Percentiles rank a stretch among this genome's conserved stretches.
These are phyloP conservation scores for Fusarium sp. DNA, from an alignment of 2,329 filamentous ascomycete genomes.

Conservation along the genomic window DNA sequence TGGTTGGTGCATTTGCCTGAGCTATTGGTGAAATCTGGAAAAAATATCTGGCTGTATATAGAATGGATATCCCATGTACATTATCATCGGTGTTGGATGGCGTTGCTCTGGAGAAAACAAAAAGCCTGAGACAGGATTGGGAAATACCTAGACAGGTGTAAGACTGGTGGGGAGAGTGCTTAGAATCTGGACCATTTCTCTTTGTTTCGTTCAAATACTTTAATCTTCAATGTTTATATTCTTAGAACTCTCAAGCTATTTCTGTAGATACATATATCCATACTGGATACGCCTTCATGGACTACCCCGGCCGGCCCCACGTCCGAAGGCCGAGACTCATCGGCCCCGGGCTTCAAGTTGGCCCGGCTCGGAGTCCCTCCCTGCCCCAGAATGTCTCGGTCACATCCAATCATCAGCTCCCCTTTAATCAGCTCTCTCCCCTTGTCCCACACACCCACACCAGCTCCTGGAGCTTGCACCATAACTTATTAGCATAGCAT, in stretches of 20 bases:
- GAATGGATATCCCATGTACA: slow-evolving; percentile 15
- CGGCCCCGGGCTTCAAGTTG: slow-evolving; percentile 26
- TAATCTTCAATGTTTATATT: neutral
- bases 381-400: neutral
- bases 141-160: slow-evolving; percentile 11
- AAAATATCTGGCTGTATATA: slow-evolving; percentile 28
- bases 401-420: slow-evolving; percentile 21
- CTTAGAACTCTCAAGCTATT: neutral
- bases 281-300: neutral
- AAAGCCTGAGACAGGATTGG: neutral
- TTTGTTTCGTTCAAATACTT: neutral
- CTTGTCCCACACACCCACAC: slow-evolving; percentile 21
- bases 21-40: neutral
- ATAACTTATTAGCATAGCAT: slow-evolving; percentile 32
- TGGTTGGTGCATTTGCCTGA: slow-evolving; percentile 75
- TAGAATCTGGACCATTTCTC: neutral
- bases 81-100: slow-evolving; percentile 15
- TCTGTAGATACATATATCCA: neutral
- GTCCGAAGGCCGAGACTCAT: slow-evolving; percentile 22
- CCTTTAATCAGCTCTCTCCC: slow-evolving; percentile 33
- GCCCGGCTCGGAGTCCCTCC: slow-evolving; percentile 13
- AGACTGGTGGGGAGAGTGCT: neutral
- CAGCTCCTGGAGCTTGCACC: slow-evolving; percentile 25
- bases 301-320: slow-evolving; percentile 30
- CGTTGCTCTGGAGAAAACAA: slow-evolving; percentile 6